Evolutionary conservation across 2,329 filamentous ascomycete genomes (phyloP).

Genomic region (Sarocladiaceae sp.): DNA sequence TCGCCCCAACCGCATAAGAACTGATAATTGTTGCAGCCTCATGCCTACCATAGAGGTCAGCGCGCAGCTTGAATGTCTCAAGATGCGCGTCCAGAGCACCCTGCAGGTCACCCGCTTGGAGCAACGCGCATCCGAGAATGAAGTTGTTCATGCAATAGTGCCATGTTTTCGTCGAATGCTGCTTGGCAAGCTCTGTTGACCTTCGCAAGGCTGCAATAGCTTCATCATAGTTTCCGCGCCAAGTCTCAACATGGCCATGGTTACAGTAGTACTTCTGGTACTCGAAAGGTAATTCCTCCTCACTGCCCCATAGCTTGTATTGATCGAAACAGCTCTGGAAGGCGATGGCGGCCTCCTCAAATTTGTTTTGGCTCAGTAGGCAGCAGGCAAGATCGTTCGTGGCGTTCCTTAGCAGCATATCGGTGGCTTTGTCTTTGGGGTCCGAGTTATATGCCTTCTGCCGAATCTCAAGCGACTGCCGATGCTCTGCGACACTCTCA

Average conservation of each 20-base stretch:
- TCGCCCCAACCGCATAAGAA: background rate
- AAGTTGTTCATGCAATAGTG: slow-evolving; percentile 6
- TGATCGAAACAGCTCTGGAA: slow-evolving; percentile 2
- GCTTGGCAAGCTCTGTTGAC: background rate
- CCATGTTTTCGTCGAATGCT: slow-evolving; percentile 4
- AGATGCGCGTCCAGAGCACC: slow-evolving; percentile 4
- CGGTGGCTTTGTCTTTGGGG: background rate
- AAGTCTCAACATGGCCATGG: background rate
- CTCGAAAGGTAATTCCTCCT: slow-evolving; percentile 1
- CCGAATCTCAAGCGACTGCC: background rate
- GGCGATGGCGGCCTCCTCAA: background rate
- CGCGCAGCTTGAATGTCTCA: background rate
- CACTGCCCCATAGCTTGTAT: slow-evolving; percentile 1
- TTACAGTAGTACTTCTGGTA: slow-evolving; percentile 6
- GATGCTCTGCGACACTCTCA: background rate
- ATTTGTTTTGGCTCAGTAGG: background rate
- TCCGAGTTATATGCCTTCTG: background rate
- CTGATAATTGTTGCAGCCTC: slow-evolving; percentile 3
- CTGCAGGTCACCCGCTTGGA: slow-evolving; percentile 1
- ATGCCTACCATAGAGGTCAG: background rate
- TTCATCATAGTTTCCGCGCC: background rate
- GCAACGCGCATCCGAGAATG: background rate
- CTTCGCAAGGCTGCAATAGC: background rate
- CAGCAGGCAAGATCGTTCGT: slow-evolving; percentile 1
- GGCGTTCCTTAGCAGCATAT: background rate